Evolutionary conservation across 805 yeast genomes (phyloP).

Genomic region (Candida xyloterini): DNA sequence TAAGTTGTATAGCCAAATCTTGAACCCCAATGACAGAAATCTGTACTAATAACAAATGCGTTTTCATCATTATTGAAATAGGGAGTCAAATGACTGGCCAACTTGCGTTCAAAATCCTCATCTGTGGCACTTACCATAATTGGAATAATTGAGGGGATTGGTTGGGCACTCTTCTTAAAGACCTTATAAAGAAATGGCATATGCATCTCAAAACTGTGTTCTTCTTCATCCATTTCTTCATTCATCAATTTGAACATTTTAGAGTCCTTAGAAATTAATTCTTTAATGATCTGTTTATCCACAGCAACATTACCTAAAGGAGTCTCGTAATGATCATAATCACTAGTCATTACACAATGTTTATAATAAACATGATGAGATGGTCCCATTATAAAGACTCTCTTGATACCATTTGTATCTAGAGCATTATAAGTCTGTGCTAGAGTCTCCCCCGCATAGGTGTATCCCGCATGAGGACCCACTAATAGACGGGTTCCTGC

Average conservation of each 20-base stretch:
- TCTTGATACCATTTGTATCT: constrained; percentile 53
- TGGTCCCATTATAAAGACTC: constrained; percentile 86
- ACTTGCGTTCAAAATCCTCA: constrained; percentile 37
- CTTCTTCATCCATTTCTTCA: constrained; percentile 65
- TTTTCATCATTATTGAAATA: constrained; percentile 52
- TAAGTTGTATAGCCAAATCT: constrained; percentile 60
- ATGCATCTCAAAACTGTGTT: constrained; percentile 95
- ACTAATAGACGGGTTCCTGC: constrained; percentile 49
- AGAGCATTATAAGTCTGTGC: constrained; percentile 74
- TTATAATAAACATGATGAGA: constrained; percentile 84
- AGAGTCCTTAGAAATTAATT: constrained; percentile 35
- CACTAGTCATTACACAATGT: constrained; percentile 53
- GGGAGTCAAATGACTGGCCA: constrained; percentile 50
- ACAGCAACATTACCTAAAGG: constrained; percentile 78
- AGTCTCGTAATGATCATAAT: constrained; percentile 60
- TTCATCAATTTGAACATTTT: constrained; percentile 55
- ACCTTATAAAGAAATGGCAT: constrained; percentile 65
- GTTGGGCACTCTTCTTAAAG: constrained; percentile 32
- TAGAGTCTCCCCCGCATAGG: constrained; percentile 74
- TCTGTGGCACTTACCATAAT: constrained; percentile 70
- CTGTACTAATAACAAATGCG: constrained; percentile 80
- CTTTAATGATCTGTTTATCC: constrained; percentile 46
- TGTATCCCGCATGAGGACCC: constrained; percentile 88
- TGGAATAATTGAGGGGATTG: constrained; percentile 60
- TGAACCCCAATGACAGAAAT: constrained; percentile 93